These are phyloP conservation scores for Extremus antarcticus DNA, from an alignment of 495 filamentous ascomycete genomes.

Conservation along the genomic window DNA sequence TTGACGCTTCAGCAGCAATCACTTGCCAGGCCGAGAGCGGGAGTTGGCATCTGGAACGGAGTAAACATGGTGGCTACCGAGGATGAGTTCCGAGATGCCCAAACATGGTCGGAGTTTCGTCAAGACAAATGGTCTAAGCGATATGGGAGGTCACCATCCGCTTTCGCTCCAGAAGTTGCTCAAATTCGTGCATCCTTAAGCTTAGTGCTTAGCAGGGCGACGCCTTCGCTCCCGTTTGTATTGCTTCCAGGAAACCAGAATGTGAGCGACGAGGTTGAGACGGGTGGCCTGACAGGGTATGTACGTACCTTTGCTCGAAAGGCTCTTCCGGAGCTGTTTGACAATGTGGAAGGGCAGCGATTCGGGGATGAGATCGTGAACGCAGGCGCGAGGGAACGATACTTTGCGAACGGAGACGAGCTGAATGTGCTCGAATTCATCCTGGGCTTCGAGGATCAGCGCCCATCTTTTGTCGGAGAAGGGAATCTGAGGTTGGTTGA, in stretches of 20 bases:
- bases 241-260: no score
- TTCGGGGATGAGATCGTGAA: neutral
- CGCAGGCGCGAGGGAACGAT: neutral
- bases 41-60: neutral
- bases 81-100: neutral
- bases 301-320: neutral
- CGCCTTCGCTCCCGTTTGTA: no score
- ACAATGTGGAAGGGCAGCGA: neutral
- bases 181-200: neutral
- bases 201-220: neutral
- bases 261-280: neutral
- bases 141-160: neutral
- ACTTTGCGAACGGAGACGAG: neutral
- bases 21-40: neutral
- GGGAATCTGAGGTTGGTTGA: neutral
- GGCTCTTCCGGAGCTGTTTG: neutral
- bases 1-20: neutral
- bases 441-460: neutral
- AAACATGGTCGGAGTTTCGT: neutral
- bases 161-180: neutral
- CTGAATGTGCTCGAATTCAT: neutral
- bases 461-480: neutral
- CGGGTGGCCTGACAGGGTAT: neutral
- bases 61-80: neutral
- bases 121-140: neutral